Conservation (phyloP, 768 basidiomycete species). For the Ephemerocybe angulata region DNA sequence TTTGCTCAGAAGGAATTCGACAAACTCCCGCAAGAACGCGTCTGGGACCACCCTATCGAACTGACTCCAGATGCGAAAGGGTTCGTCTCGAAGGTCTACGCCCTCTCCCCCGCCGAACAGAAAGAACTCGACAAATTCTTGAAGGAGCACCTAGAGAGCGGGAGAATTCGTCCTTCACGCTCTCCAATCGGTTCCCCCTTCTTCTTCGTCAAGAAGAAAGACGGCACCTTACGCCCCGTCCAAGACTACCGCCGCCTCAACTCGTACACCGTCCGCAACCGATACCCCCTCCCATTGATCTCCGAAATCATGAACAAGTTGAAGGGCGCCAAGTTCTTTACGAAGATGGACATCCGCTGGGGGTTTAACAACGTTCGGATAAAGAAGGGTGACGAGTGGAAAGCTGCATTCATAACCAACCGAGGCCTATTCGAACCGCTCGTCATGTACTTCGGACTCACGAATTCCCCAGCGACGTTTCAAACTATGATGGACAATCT, state of each 20-base stretch:
- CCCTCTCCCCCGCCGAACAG: constrained; percentile 17
- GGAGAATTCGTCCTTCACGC: constrained; percentile 26
- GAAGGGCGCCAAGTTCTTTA: constrained; percentile 4
- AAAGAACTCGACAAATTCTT: constrained; percentile 22
- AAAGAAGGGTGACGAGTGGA: constrained; percentile 40
- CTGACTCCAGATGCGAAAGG: constrained; percentile 25
- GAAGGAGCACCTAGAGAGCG: constrained; percentile 19
- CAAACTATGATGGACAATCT: constrained; percentile 23
- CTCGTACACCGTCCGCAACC: constrained; percentile 27
- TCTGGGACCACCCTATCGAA: constrained; percentile 35
- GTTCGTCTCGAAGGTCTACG: constrained; percentile 20
- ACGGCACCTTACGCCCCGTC: constrained; percentile 17
- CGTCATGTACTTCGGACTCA: constrained; percentile 39
- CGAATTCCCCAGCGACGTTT: constrained; percentile 35
- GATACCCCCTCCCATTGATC: constrained; percentile 33
- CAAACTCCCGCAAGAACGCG: not conserved
- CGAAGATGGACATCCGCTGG: constrained; percentile 7
- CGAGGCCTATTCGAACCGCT: constrained; percentile 36
- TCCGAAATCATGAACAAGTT: constrained; percentile 28
- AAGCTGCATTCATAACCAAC: constrained; percentile 25
- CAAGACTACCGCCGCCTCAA: constrained; percentile 33
- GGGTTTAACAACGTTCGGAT: constrained; percentile 37
- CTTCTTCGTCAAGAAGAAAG: constrained; percentile 26
- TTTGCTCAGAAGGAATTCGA: not conserved
- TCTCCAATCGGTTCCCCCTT: constrained; percentile 15